Evolutionary conservation across 75 land plant genomes (phyloP), one percentile per base, ranked within the genome.

Genomic region (Pinus tabuliformis): DNA sequence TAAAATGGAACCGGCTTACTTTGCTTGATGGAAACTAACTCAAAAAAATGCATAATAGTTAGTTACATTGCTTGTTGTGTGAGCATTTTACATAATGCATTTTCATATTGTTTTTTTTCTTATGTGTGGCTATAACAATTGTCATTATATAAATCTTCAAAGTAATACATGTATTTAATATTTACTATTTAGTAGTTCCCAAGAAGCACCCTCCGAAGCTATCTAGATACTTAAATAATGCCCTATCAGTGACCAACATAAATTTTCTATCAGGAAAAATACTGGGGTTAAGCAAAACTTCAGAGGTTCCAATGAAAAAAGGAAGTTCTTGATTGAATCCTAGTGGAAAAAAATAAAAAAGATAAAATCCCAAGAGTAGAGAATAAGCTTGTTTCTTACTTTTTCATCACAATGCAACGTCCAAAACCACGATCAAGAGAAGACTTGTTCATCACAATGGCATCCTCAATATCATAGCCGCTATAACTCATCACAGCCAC

Each of bases 401-500:
- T 97, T 81, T 97, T 97, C 81, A 97, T 72, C 14, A 91, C 99
- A 72, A 97, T 93, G 73, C 98, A 97, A 26, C 99, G 99, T 20
- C 99, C 99, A 87, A 97, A 97, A 13, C 99, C 99, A 76, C 99
- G 93, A 82, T 97, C 99, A 65, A 97, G 83, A 77, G 99, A 97
- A 22, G 98, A 85, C 65, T 97, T 97, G 77, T 97, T 97, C 99
- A 97, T 95, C 24, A 97, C 98, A 59, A 97, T 97, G 1, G 99
- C 99, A 90, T 97, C 99, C 79, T 97, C 99, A 79, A 97, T 97
- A 76, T 97, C 99, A 82, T 97, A 97, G 72, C 99, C 99, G 89
- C 98, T 97, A 73, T 95, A 97, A 77, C 99, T 97, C 99, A 97
- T 97, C 37, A 97, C 99, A 75, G 99, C 99, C 68, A 97, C 99